phyloP scores from a whole-genome alignment of 331 rosid species.

The Prunus yedoensis region DNA sequence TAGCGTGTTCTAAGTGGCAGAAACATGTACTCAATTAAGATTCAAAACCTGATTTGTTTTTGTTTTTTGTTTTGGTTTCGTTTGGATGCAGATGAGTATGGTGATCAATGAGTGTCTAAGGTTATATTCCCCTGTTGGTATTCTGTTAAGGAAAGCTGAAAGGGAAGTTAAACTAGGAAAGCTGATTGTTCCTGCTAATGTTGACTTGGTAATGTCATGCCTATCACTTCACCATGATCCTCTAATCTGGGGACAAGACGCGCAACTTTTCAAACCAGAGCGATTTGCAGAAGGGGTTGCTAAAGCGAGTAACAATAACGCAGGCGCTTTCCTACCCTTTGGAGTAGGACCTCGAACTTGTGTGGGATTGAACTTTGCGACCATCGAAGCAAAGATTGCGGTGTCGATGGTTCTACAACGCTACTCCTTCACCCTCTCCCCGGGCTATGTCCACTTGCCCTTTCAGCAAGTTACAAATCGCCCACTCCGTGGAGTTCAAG shows the following conservation, averaged over 20 bases:
- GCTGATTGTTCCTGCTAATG: not conserved
- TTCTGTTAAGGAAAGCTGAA: not conserved
- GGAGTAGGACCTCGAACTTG: constrained; percentile 24
- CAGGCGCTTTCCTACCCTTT: constrained; percentile 16
- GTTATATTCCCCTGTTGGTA: constrained; percentile 14
- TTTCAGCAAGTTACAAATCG: not conserved
- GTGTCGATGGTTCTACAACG: constrained; percentile 25
- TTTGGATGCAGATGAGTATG: constrained; percentile 12
- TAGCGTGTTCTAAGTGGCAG: too few species aligned
- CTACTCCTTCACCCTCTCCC: constrained; percentile 23
- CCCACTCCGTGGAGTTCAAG: constrained; percentile 21
- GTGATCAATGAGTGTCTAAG: constrained; percentile 20
- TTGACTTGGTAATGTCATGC: not conserved
- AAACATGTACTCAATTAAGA: too few species aligned
- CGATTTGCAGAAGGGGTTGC: constrained; percentile 23
- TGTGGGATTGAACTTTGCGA: constrained; percentile 16
- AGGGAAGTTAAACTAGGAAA: constrained; percentile 14
- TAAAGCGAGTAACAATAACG: constrained; percentile 13
- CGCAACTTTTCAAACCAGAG: constrained; percentile 22
- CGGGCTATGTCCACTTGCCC: constrained; percentile 23
- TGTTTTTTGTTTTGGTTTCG: not conserved
- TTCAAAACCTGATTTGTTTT: too few species aligned
- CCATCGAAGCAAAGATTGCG: constrained; percentile 14
- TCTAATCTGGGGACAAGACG: constrained; percentile 23
- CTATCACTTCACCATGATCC: constrained; percentile 21